Evolutionary conservation across 2,329 filamentous ascomycete species (phyloP).

Genomic region (Beauveria brongniartii): DNA sequence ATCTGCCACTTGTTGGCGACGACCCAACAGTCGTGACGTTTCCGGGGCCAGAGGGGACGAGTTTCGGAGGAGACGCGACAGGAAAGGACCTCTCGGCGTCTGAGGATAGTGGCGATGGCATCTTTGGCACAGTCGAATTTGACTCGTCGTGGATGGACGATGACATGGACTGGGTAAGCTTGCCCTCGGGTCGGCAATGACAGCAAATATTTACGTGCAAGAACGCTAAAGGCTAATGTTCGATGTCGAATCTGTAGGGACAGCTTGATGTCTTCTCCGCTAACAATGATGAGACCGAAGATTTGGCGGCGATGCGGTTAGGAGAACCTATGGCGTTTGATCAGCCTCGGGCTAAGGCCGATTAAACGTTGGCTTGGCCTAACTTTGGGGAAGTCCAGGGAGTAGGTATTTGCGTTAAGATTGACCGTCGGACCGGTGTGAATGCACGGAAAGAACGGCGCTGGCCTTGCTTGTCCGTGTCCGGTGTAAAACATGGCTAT

Average conservation of each 20-base stretch:
- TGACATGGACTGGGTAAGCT: conserved; percentile 32
- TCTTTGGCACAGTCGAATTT: conserved; percentile 19
- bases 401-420: too few relatives aligned
- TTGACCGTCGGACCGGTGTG: too few relatives aligned
- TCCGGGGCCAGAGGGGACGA: background rate
- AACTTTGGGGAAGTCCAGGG: too few relatives aligned
- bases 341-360: too few relatives aligned
- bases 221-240: background rate
- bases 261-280: background rate
- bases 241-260: background rate
- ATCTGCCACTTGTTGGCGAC: conserved; percentile 3
- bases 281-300: background rate
- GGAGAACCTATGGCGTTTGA: too few relatives aligned
- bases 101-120: conserved; percentile 17
- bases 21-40: conserved; percentile 1
- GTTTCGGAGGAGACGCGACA: background rate
- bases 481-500: too few relatives aligned
- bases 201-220: too few relatives aligned
- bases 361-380: too few relatives aligned
- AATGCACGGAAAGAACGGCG: too few relatives aligned
- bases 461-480: too few relatives aligned
- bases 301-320: background rate
- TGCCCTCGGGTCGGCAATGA: background rate
- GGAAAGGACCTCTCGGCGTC: conserved; percentile 9
- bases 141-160: conserved; percentile 30